Percentiles rank a stretch among this genome's conserved stretches.
These are phyloP conservation scores for Neofusicoccum cordaticola DNA, from an alignment of 2,329 filamentous ascomycete genomes.

Conservation along the genomic window DNA sequence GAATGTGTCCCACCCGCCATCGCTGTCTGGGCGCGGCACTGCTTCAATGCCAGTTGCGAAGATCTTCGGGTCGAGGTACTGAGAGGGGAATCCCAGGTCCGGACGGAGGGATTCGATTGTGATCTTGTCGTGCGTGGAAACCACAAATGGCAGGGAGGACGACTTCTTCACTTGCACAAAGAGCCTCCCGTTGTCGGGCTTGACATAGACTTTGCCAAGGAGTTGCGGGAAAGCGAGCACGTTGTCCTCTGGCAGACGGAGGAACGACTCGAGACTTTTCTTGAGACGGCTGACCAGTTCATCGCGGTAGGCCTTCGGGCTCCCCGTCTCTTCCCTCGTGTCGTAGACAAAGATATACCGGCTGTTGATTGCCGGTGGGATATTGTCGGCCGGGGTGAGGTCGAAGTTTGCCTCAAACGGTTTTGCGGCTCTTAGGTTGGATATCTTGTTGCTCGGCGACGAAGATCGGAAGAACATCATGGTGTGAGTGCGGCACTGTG, in stretches of 20 bases:
- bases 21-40: not conserved
- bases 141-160: not conserved
- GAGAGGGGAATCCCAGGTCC: not conserved
- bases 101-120: not conserved
- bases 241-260: not conserved
- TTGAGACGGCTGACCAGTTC: not conserved
- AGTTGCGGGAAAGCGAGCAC: not conserved
- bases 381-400: not conserved
- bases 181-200: not conserved
- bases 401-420: not conserved
- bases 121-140: not conserved
- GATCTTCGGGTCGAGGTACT: not conserved
- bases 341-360: slow-evolving; percentile 2
- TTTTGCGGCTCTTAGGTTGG: not conserved
- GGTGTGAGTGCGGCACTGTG: not conserved
- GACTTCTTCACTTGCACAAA: not conserved
- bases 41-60: not conserved
- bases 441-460: not conserved
- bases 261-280: not conserved
- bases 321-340: not conserved
- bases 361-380: not conserved
- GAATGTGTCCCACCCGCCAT: not conserved
- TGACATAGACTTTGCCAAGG: not conserved
- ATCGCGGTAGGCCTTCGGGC: not conserved
- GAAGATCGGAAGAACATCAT: slow-evolving; percentile 1